Evolutionary conservation across 257 asterid species (phyloP).

Genomic region (Gentiana straminea): DNA sequence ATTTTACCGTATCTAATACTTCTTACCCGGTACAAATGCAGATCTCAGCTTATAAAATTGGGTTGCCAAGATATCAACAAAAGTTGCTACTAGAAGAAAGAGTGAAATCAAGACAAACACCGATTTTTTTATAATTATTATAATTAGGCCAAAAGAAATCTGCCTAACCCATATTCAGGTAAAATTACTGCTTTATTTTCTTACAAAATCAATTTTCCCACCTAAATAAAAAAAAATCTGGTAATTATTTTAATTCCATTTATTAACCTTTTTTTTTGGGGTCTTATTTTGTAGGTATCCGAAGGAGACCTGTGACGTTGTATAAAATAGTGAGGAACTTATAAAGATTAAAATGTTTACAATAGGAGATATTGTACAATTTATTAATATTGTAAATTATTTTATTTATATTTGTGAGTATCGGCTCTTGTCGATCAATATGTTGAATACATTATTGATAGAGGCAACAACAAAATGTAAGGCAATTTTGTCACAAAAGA

Average conservation of each 20-base stretch:
- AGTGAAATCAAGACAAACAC: conserved; percentile 19
- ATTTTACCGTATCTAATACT: background rate
- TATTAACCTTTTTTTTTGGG: background rate
- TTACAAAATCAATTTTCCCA: background rate
- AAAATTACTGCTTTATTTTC: background rate
- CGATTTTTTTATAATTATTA: background rate
- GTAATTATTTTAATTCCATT: background rate
- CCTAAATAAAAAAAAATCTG: background rate
- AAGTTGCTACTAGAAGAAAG: conserved; percentile 54
- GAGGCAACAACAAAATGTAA: no score
- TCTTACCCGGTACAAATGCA: conserved; percentile 15
- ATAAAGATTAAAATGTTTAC: no score
- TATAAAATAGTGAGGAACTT: no score
- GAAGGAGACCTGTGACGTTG: conserved; percentile 1
- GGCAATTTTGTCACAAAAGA: no score
- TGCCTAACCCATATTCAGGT: conserved; percentile 8
- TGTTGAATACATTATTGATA: no score
- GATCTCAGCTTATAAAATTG: conserved; percentile 52
- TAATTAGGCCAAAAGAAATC: background rate
- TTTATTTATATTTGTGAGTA: no score
- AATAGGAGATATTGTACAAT: no score
- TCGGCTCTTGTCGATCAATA: no score
- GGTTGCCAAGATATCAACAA: conserved; percentile 60
- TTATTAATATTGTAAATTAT: no score
- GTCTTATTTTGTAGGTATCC: conserved; percentile 6